Conservation (phyloP, 257 asterid genomes). For the Eucommia ulmoides region DNA sequence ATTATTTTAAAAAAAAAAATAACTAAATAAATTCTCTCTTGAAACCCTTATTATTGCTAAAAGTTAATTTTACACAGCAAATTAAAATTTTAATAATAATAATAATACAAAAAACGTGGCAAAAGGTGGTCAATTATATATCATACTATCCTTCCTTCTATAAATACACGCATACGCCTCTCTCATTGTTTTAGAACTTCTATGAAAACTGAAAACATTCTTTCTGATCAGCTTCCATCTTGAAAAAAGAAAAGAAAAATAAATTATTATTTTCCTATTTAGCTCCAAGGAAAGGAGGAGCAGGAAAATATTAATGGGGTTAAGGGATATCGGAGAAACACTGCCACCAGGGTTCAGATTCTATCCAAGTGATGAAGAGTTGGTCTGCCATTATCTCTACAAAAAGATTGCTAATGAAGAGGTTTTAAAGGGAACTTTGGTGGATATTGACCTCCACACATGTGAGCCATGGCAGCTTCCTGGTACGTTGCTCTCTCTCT, state of each 20-base stretch:
- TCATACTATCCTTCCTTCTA: not conserved
- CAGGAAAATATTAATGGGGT: slow-evolving; percentile 27
- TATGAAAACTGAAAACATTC: not conserved
- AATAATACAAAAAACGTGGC: too few relatives aligned
- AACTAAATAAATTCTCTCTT: not conserved
- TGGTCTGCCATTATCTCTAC: slow-evolving; percentile 72
- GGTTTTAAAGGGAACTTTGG: slow-evolving; percentile 39
- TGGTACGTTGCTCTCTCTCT: slow-evolving; percentile 28
- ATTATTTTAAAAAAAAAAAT: too few relatives aligned
- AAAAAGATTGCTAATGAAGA: slow-evolving; percentile 51
- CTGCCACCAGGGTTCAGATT: slow-evolving; percentile 20
- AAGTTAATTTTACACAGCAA: too few relatives aligned
- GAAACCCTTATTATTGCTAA: not conserved
- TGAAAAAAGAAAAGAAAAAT: not conserved
- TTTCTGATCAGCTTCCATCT: not conserved
- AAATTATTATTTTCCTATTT: too few relatives aligned
- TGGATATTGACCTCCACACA: slow-evolving; percentile 75
- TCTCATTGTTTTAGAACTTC: too few relatives aligned
- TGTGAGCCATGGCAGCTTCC: slow-evolving; percentile 99
- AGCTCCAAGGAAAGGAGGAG: not conserved
- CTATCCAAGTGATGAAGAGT: slow-evolving; percentile 81
- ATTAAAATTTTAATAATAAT: too few relatives aligned
- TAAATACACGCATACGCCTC: not conserved
- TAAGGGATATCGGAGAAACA: slow-evolving; percentile 62
- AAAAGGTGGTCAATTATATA: not conserved